Evolutionary conservation across 1,139 yeast genomes (phyloP).

Genomic region (Trichomonascaceae sp.): DNA sequence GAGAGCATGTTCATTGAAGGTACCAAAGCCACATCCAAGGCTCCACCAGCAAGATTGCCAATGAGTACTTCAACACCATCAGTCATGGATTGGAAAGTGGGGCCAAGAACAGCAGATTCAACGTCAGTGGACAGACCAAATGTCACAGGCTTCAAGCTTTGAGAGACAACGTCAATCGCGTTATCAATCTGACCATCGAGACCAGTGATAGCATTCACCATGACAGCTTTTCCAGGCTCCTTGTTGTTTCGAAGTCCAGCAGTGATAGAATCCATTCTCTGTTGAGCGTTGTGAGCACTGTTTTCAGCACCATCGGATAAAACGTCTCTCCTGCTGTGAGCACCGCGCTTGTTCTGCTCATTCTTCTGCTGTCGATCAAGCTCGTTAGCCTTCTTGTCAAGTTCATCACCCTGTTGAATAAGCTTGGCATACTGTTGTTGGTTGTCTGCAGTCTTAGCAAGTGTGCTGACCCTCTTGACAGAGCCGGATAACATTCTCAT

Average conservation of each 20-base stretch:
- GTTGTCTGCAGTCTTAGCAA: slow-evolving; percentile 10
- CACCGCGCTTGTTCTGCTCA: background rate
- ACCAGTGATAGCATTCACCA: slow-evolving; percentile 27
- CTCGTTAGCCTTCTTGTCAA: slow-evolving; percentile 3
- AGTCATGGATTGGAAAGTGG: slow-evolving; percentile 29
- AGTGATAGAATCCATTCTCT: slow-evolving; percentile 19
- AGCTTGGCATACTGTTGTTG: slow-evolving; percentile 7
- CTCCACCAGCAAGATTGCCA: slow-evolving; percentile 27
- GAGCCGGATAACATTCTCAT: slow-evolving; percentile 16
- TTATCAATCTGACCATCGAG: slow-evolving; percentile 33
- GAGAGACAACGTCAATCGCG: slow-evolving; percentile 23
- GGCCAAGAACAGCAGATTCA: slow-evolving; percentile 24
- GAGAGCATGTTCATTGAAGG: slow-evolving; percentile 21
- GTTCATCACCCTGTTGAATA: slow-evolving; percentile 9
- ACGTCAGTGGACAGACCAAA: slow-evolving; percentile 24
- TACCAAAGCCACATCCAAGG: slow-evolving; percentile 18
- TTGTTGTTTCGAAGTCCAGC: slow-evolving; percentile 17
- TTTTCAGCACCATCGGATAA: background rate
- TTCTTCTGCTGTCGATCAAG: slow-evolving; percentile 2
- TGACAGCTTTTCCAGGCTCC: slow-evolving; percentile 25
- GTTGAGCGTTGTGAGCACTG: slow-evolving; percentile 19
- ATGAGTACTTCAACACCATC: slow-evolving; percentile 31
- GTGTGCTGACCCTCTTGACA: slow-evolving; percentile 7
- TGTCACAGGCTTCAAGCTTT: slow-evolving; percentile 24
- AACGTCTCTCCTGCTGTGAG: background rate